A percentile compares a stretch with the other conserved stretches of the same genome.
These are phyloP conservation scores for Magnolia officinalis DNA, from an alignment of 164 flowering plant genomes.

Conservation along the genomic window DNA sequence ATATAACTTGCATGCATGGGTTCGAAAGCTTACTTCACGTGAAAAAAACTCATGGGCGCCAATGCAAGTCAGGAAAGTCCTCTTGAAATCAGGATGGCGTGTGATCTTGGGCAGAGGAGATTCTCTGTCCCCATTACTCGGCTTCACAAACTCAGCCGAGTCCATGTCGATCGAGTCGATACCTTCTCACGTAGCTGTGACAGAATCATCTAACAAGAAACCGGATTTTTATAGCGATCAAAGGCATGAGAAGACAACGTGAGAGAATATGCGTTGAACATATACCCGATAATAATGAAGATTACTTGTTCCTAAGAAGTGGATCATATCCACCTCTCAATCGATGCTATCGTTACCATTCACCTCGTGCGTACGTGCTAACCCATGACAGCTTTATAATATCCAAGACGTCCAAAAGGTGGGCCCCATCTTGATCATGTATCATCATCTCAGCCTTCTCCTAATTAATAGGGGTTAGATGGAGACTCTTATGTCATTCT, in stretches of 20 bases:
- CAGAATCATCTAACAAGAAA: neutral
- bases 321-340: no score
- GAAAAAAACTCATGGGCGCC: slow-evolving; percentile 6
- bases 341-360: no score
- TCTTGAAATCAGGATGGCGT: neutral
- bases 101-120: neutral
- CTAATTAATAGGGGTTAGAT: no score
- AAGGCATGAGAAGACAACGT: neutral
- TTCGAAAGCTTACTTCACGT: neutral
- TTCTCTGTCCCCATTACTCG: neutral
- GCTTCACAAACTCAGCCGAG: neutral
- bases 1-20: no score
- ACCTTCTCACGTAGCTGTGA: neutral
- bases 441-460: no score
- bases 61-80: neutral
- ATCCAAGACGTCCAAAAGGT: no score
- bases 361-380: no score
- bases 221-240: neutral
- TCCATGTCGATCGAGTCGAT: neutral
- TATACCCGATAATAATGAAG: neutral
- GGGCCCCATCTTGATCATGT: no score
- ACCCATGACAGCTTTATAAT: no score
- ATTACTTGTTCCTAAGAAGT: neutral
- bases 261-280: neutral
- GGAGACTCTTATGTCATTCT: no score